Evolutionary conservation across 2,329 filamentous ascomycete species (phyloP), one percentile per base, ranked within the genome.

Genomic region (Phaeosphaeriaceae sp.): DNA sequence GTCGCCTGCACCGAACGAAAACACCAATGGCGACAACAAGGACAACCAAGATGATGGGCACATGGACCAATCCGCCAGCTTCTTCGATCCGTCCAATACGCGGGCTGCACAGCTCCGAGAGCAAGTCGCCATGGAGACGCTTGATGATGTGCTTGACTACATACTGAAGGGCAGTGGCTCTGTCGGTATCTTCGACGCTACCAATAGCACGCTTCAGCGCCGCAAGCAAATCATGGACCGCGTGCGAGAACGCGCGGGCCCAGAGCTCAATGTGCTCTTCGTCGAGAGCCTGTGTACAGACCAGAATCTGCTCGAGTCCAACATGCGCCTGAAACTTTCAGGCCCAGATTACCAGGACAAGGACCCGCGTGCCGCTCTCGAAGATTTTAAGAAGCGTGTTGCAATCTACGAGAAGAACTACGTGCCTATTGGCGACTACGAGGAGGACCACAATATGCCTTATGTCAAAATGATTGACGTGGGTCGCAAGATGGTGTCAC

Each of bases 381-480:
- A 86, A 32, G 95, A 99, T 75, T 99, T 99, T 83, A 96, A 92
- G 81, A 90, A 92, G 78, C 91, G 95, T 61, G 94, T 99, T 15
- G 89, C 88, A 53, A 91, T 96, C 11, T 99, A 99, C 71, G 93
- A 97, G 77, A 96, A 94, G 72, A 93, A 93, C 17, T 99, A 99
- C 72, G 89, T 94, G 7, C 92, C 95, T 0, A 83, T 99, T 1
- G 95, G 95, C 30, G 88, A 93, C 44, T 96, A 93, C 64, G 95
- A 99, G 76, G 95, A 99, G 79, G 86, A 91, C 22, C 86, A 96
- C 72, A 89, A 94, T 69, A 90, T 97, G 86, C 92, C 96, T 60
- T 99, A 97, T 74, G 96, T 99, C 64, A 93, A 93, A 83, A 97
- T 98, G 91, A 92, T 98, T 65, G 95, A 99, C 77, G 95, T 99